phyloP scores from a whole-genome alignment of 768 basidiomycete species.

The Trametes meyenii region DNA sequence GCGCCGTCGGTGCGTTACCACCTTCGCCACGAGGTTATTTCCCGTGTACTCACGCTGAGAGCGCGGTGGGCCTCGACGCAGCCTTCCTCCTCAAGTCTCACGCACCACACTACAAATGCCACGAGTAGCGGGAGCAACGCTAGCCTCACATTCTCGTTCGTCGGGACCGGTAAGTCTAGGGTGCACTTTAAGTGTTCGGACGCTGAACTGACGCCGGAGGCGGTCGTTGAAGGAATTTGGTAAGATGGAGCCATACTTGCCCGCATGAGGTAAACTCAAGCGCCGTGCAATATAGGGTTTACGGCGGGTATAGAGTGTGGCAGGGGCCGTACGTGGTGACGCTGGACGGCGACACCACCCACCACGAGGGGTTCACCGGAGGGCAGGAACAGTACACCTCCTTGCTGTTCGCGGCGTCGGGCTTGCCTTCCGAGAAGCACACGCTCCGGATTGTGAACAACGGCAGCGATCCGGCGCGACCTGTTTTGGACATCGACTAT shows the following conservation, averaged over 20 bases:
- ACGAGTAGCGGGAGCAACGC: conserved; percentile 4
- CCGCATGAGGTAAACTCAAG: not conserved
- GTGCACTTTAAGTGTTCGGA: not conserved
- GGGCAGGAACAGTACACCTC: conserved; percentile 1
- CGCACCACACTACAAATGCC: conserved; percentile 23
- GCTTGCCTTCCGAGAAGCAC: conserved; percentile 14
- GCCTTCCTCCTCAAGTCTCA: conserved; percentile 3
- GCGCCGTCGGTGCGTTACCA: conserved; percentile 14
- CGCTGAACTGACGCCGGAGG: not conserved
- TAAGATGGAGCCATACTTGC: not conserved
- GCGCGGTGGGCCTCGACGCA: not conserved
- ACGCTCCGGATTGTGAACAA: conserved; percentile 20
- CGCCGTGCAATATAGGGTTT: conserved; percentile 8
- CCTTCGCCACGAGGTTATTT: not conserved
- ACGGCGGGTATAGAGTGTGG: conserved; percentile 15
- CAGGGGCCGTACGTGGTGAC: conserved; percentile 20
- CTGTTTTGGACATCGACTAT: conserved; percentile 19
- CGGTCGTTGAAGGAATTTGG: not conserved
- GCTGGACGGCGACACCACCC: conserved; percentile 12
- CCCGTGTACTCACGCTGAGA: not conserved
- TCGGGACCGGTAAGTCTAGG: conserved; percentile 20
- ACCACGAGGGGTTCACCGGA: conserved; percentile 4
- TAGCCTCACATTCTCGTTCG: conserved; percentile 21
- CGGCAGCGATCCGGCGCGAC: not conserved
- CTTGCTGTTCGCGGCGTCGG: conserved; percentile 3